Evolutionary conservation across 2,329 filamentous ascomycete species (phyloP).

Genomic region (Colletotrichum lupini): DNA sequence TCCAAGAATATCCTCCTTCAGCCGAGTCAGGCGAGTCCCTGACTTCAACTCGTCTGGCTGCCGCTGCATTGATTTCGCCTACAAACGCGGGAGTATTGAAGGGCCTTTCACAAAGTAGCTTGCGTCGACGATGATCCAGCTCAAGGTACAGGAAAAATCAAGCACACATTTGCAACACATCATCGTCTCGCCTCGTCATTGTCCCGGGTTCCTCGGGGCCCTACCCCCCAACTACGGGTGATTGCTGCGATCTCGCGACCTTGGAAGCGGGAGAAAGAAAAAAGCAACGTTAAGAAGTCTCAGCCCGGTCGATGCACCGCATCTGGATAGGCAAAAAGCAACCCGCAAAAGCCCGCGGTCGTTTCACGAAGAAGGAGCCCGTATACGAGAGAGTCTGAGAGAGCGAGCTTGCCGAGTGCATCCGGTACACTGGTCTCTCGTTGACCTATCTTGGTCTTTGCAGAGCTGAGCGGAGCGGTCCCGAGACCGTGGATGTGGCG

Average conservation of each 20-base stretch:
- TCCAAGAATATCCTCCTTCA: conserved; percentile 25
- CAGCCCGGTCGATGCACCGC: conserved; percentile 1
- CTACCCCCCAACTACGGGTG: not conserved
- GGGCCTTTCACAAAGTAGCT: not conserved
- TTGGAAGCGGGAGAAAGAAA: not conserved
- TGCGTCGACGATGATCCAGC: not conserved
- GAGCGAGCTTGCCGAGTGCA: not conserved
- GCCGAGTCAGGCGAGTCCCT: conserved; percentile 12
- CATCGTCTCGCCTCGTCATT: not conserved
- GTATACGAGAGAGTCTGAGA: not conserved
- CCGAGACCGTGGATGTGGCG: conserved; percentile 37
- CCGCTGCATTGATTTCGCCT: not conserved
- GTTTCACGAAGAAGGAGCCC: conserved; percentile 20
- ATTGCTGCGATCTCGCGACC: not conserved
- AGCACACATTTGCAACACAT: not conserved
- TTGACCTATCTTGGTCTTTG: not conserved
- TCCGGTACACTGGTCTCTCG: not conserved
- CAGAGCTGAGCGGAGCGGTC: conserved; percentile 13
- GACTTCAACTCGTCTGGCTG: not conserved
- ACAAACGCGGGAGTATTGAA: not conserved
- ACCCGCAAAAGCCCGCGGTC: not conserved
- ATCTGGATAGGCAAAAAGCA: conserved; percentile 18
- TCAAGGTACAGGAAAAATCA: not conserved
- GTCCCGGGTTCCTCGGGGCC: not conserved
- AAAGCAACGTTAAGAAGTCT: conserved; percentile 15